Conservation (phyloP, 495 filamentous ascomycete genomes). For the Neurospora tetraspora region DNA sequence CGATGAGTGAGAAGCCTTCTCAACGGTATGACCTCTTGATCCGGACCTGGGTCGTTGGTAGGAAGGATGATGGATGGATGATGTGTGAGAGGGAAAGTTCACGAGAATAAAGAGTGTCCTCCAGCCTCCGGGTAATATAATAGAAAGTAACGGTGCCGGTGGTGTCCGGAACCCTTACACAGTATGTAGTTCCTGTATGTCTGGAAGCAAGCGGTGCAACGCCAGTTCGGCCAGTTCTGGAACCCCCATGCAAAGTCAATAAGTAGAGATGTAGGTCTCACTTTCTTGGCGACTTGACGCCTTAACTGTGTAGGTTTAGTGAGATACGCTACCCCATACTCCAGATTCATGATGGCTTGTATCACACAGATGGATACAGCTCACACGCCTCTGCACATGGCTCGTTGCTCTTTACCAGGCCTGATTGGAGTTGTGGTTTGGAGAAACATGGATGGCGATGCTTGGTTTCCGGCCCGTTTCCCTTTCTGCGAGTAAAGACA, state of each 20-base stretch:
- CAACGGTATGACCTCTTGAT: neutral
- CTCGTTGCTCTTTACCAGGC: neutral
- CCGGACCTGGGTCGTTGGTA: neutral
- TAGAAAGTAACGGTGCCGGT: neutral
- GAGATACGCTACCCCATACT: neutral
- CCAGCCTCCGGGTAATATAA: neutral
- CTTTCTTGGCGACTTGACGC: neutral
- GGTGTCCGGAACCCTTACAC: neutral
- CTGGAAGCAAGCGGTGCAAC: neutral
- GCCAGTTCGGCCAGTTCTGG: neutral
- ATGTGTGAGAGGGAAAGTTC: neutral
- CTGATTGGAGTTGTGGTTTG: conserved; percentile 1
- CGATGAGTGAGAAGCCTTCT: neutral
- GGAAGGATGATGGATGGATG: neutral
- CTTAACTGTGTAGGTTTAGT: neutral
- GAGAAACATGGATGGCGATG: neutral
- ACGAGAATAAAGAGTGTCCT: neutral
- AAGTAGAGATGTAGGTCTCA: neutral
- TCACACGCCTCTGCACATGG: neutral
- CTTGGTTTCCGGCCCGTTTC: conserved; percentile 4
- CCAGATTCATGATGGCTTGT: neutral
- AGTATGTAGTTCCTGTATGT: neutral
- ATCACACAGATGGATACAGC: neutral
- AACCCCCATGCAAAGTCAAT: neutral
- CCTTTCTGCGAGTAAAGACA: neutral